These are phyloP conservation scores for Aspergillus clavatus DNA, from an alignment of 2,329 filamentous ascomycete genomes.

Conservation along the genomic window DNA sequence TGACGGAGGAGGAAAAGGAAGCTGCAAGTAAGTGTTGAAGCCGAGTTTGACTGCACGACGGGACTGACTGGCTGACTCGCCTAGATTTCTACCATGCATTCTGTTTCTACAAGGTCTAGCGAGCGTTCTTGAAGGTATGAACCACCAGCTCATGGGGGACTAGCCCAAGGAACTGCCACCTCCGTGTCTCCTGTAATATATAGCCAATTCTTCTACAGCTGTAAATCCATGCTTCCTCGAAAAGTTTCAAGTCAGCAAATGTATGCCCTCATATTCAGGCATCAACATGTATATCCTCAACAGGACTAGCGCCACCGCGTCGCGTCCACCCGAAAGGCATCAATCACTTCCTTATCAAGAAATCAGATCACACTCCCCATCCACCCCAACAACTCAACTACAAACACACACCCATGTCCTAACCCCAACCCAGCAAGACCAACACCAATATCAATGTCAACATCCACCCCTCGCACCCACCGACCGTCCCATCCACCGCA, in stretches of 20 bases:
- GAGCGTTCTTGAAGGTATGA: neutral
- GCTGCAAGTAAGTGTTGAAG: slow-evolving; percentile 57
- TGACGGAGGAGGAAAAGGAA: slow-evolving; percentile 84
- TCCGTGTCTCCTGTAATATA: neutral
- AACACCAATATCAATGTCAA: neutral
- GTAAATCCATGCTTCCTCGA: slow-evolving; percentile 13
- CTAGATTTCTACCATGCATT: slow-evolving; percentile 81
- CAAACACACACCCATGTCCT: no score
- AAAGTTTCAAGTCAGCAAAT: no score
- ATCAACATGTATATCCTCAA: slow-evolving; percentile 20
- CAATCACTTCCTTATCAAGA: slow-evolving; percentile 7
- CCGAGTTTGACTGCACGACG: neutral
- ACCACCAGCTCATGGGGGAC: neutral
- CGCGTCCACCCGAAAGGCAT: slow-evolving; percentile 17
- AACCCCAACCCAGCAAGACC: neutral
- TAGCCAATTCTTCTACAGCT: neutral
- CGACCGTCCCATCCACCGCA: slow-evolving; percentile 1
- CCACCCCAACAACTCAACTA: neutral
- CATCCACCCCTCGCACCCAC: neutral
- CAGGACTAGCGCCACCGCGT: slow-evolving; percentile 30
- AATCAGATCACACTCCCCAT: neutral
- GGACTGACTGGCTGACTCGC: slow-evolving; percentile 10
- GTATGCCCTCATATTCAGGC: slow-evolving; percentile 5
- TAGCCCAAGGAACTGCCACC: no score
- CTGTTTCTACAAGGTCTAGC: slow-evolving; percentile 92